Conservation (phyloP, 768 basidiomycete genomes). For the Tulasnella calospora region DNA sequence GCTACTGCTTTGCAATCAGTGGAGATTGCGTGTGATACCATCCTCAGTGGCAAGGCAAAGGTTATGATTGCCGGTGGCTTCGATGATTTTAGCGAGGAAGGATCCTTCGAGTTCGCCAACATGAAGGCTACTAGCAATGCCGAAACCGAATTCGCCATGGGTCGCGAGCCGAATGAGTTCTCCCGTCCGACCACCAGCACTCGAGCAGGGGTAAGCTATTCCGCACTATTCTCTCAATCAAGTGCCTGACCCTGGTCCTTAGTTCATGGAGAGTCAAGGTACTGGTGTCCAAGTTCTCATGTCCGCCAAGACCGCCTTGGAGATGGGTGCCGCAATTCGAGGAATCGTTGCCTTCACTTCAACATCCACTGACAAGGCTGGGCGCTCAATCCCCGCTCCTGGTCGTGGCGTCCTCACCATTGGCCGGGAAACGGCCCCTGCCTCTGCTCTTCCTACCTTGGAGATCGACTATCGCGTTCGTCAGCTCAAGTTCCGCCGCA, state of each 20-base stretch:
- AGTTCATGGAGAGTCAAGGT: slow-evolving; percentile 97
- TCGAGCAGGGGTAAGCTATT: slow-evolving; percentile 72
- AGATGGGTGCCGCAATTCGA: slow-evolving; percentile 89
- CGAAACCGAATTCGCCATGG: slow-evolving; percentile 96
- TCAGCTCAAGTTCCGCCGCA: slow-evolving; percentile 91
- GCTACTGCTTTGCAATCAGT: slow-evolving; percentile 97
- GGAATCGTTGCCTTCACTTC: slow-evolving; percentile 94
- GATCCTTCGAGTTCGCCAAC: slow-evolving; percentile 98
- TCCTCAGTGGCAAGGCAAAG: slow-evolving; percentile 93
- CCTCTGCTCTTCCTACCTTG: slow-evolving; percentile 73
- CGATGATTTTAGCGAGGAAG: slow-evolving; percentile 97
- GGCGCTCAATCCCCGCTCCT: slow-evolving; percentile 94
- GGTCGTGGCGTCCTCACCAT: slow-evolving; percentile 88
- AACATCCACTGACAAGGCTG: slow-evolving; percentile 97
- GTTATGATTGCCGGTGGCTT: slow-evolving; percentile 99
- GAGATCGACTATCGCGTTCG: slow-evolving; percentile 84
- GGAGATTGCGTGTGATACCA: slow-evolving; percentile 95
- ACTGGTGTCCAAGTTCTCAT: slow-evolving; percentile 96
- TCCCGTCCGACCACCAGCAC: slow-evolving; percentile 96
- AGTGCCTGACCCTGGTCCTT: not conserved
- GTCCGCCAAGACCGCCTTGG: slow-evolving; percentile 92
- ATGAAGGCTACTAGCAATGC: slow-evolving; percentile 99
- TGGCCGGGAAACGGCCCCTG: slow-evolving; percentile 77
- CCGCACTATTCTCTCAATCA: not conserved
- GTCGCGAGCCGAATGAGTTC: slow-evolving; percentile 98